Evolutionary conservation across 495 filamentous ascomycete species (phyloP), one percentile per base, ranked within the genome.

Genomic region (Darksidea phi): DNA sequence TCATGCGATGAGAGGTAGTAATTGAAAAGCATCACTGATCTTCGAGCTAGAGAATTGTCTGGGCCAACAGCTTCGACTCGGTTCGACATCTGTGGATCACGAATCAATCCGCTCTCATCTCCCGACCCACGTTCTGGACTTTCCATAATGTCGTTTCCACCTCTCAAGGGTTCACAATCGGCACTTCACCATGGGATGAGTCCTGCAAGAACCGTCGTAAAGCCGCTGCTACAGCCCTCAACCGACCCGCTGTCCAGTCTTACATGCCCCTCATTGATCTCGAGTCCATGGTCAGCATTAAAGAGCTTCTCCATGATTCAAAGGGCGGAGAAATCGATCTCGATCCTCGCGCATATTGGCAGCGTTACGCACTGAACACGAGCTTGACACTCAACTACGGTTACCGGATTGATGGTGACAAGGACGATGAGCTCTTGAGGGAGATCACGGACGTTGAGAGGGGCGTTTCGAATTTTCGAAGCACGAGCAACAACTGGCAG

Each of bases 221-320:
- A 74, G 84, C 85, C 0, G 86, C 87, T 0, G 86, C 86, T 1
- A 87, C 85, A 0, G 86, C 86, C 0, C 72, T 90, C 10, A 90
- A 90, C 72, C 75, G 81, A 17, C 82, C 85, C 0, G 84, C 86
- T 0, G 80, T 85, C 1, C 82, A 85, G 53, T 81, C 80, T 0
- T 90, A 75, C 67, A 87, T 87, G 84, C 87, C 86, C 1, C 84
- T 88, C 66, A 83, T 89, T 50, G 86, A 88, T 61, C 79, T 88
- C 21, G 86, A 88, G 66, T 78, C 79, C 20, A 85, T 79, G 34
- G 76, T 80, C 47, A 85, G 82, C 62, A 86, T 89, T 70, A 81
- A 80, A 57, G 86, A 88, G 60, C 70, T 89, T 6, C 75, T 85
- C 47, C 70, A 76, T 25, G 84, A 87, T 62, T 79, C 76, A 59